Conservation (phyloP, 257 asterid genomes). For the Jaltomata sinuosa region DNA sequence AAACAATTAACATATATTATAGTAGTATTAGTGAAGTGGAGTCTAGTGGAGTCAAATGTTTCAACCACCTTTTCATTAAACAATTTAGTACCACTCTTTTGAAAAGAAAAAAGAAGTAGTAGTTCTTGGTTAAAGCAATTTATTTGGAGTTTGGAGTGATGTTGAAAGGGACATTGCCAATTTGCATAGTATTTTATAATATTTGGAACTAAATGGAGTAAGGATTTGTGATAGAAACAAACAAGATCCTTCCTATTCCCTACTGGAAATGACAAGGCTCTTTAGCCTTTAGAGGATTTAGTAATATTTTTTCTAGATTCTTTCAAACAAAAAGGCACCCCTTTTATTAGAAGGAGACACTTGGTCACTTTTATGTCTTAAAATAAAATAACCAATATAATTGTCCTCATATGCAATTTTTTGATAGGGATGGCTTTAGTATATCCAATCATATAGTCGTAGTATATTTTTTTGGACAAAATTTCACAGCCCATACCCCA, state of each 20-base stretch:
- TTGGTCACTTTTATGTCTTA: not conserved
- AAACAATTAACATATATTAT: not conserved
- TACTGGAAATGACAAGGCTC: not conserved
- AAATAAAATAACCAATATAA: not conserved
- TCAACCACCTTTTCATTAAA: not conserved
- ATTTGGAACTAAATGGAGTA: not conserved
- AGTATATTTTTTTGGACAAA: not conserved
- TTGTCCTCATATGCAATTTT: not conserved
- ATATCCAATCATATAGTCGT: not conserved
- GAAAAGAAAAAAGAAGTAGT: not conserved
- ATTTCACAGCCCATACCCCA: not conserved
- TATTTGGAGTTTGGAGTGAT: not conserved
- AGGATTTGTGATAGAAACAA: not conserved
- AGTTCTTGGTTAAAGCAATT: not conserved
- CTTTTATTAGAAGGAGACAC: not conserved
- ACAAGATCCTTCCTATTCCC: not conserved
- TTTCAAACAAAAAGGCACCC: not conserved
- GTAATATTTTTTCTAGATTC: not conserved
- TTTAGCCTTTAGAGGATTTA: not conserved
- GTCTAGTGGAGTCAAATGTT: not conserved
- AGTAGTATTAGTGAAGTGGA: not conserved
- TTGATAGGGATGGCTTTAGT: not conserved
- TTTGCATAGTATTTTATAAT: not conserved
- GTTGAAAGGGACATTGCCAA: not conserved
- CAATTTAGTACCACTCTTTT: not conserved